These are phyloP conservation scores for Mesostigma viride DNA, from an alignment of 139 green algal species.

Conservation along the genomic window DNA sequence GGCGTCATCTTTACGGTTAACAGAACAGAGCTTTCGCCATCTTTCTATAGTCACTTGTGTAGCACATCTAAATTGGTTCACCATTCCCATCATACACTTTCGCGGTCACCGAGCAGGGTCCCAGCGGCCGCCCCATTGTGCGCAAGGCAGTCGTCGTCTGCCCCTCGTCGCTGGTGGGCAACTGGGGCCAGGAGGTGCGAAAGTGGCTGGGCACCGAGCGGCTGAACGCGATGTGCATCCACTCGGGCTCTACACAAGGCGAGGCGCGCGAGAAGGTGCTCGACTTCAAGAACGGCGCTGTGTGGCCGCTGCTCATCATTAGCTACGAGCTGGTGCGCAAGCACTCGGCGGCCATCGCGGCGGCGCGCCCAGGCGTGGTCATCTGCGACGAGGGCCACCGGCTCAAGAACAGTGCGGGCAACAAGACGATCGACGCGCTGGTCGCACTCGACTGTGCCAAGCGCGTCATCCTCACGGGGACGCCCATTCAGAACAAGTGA, in stretches of 20 bases:
- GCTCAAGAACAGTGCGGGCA: conserved; percentile 76
- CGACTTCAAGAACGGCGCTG: conserved; percentile 21
- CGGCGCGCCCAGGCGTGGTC: conserved; percentile 14
- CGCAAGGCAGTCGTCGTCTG: conserved; percentile 84
- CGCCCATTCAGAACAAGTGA: no score
- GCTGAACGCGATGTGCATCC: conserved; percentile 17
- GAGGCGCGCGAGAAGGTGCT: conserved; percentile 15
- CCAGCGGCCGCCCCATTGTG: conserved; percentile 48
- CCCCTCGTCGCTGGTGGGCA: conserved; percentile 86
- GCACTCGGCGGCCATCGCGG: conserved; percentile 43
- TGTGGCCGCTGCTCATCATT: conserved; percentile 44
- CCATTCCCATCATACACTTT: no score
- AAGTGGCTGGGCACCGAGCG: conserved; percentile 31
- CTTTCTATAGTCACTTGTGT: no score
- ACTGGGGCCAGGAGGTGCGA: conserved; percentile 87
- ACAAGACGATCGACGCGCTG: conserved; percentile 28
- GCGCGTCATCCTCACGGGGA: conserved; percentile 19
- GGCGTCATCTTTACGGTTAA: no score
- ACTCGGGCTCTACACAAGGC: conserved; percentile 7
- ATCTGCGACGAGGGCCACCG: conserved; percentile 96
- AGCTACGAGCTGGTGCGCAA: conserved; percentile 95
- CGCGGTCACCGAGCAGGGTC: no score
- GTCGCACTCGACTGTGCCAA: conserved; percentile 13
- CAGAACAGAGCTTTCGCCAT: no score
- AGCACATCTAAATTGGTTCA: no score